phyloP scores from a whole-genome alignment of 108 stramenopile species.

The Discostella pseudostelligera region DNA sequence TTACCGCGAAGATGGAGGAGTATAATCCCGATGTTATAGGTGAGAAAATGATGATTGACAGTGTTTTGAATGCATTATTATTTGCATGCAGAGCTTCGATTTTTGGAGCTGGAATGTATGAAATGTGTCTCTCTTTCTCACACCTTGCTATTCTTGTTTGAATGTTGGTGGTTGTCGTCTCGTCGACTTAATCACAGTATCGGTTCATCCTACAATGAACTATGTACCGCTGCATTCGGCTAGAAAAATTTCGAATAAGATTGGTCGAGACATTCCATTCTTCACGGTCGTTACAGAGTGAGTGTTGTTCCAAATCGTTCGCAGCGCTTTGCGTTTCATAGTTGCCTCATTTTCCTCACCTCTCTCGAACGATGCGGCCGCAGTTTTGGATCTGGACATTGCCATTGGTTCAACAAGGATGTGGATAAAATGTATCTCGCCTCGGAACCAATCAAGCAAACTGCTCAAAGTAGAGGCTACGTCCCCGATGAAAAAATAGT shows the following conservation, averaged over 20 bases:
- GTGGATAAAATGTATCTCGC: slow-evolving; percentile 90
- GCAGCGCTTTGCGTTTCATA: too few relatives aligned
- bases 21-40: slow-evolving; percentile 82
- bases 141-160: not conserved
- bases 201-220: slow-evolving; percentile 95
- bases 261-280: slow-evolving; percentile 74
- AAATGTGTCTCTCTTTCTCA: not conserved
- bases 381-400: slow-evolving; percentile 86
- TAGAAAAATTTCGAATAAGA: slow-evolving; percentile 56
- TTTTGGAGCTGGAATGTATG: not conserved
- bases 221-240: slow-evolving; percentile 66
- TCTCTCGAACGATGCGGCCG: not conserved
- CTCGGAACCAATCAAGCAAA: slow-evolving; percentile 60
- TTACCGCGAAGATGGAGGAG: slow-evolving; percentile 55
- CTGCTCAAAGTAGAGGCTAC: slow-evolving; percentile 69
- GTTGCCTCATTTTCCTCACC: too few relatives aligned
- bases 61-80: too few relatives aligned
- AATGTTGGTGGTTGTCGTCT: not conserved
- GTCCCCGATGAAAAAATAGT: slow-evolving; percentile 81
- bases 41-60: too few relatives aligned
- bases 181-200: slow-evolving; percentile 36
- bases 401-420: slow-evolving; percentile 89
- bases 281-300: slow-evolving; percentile 96
- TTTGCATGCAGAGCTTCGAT: too few relatives aligned
- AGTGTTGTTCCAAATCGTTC: too few relatives aligned